Evolutionary conservation across 345 rosid species (phyloP), one percentile per base, ranked within the genome.

Genomic region (Bretschneidera sinensis): DNA sequence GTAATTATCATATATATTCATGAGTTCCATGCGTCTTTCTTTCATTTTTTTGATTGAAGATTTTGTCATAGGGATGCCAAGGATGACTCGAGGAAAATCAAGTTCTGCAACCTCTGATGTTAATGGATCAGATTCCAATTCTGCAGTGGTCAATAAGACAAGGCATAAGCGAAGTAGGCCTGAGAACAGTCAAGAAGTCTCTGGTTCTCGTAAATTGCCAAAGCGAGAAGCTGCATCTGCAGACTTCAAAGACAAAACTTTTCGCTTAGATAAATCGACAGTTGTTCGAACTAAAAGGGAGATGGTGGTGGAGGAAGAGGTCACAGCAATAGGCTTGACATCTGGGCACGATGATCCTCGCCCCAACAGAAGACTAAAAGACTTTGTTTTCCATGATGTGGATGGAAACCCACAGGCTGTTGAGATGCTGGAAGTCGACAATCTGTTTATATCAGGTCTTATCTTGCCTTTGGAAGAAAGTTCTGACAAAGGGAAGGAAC

Each of bases 221-320:
- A 80, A 33, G 78, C 74, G 91, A 54, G 82, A 82, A 39, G 91
- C 86, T 51, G 88, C 91, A 24, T 78, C 84, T 61, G 59, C 65
- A 24, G 62, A 78, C 69, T 81, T 85, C 59, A 85, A 74, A 72
- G 83, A 85, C 60, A 82, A 76, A 45, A 55, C 79, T 4, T 35
- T 73, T 24, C 62, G 49, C 5, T 34, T 78, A 18, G 77, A 77
- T 24, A 64, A 73, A 49, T 68, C 68, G 9, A 67, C 57, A 15
- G 16, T 82, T 33, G 24, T 85, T 16, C 84, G 80, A 69, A 39
- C 70, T n/a, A 85, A 74, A 62, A 71, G 55, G 54, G 77, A 61
- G 31, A 64, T 60, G 20, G 22, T 67, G 53, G 83, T 62, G 24
- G 77, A 80, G 6, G 84, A 79, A 9, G 91, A 85, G 71, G 17